phyloP scores from a whole-genome alignment of 1,139 yeast genomes.

The Torulaspora pretoriensis region DNA sequence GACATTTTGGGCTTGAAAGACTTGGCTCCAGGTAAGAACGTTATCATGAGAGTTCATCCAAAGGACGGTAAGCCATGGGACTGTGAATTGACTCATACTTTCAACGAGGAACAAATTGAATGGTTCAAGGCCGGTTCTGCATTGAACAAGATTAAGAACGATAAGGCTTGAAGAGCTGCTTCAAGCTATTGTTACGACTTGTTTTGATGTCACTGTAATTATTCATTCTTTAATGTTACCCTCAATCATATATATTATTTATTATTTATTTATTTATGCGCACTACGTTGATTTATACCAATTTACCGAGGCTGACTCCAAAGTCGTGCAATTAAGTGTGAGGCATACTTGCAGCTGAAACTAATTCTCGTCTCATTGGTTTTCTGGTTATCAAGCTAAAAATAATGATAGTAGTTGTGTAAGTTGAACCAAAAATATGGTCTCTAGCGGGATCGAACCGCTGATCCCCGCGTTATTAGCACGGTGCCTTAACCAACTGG shows the following conservation, averaged over 20 bases:
- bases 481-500: slow-evolving; percentile 35
- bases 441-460: slow-evolving; percentile 34
- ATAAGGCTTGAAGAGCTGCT: slow-evolving; percentile 14
- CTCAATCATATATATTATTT: slow-evolving; percentile 10
- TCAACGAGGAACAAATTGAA: slow-evolving; percentile 92
- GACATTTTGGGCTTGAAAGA: slow-evolving; percentile 81
- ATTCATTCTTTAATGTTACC: slow-evolving; percentile 13
- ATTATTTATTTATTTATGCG: slow-evolving; percentile 15
- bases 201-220: slow-evolving; percentile 14
- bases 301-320: too few species aligned
- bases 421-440: slow-evolving; percentile 19
- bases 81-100: slow-evolving; percentile 88
- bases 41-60: slow-evolving; percentile 87
- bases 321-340: background rate
- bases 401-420: background rate
- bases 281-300: slow-evolving; percentile 2
- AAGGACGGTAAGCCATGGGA: slow-evolving; percentile 80
- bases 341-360: too few species aligned
- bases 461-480: slow-evolving; percentile 34
- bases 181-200: background rate
- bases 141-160: slow-evolving; percentile 87
- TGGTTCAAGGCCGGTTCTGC: slow-evolving; percentile 99
- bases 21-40: slow-evolving; percentile 89
- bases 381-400: too few species aligned
- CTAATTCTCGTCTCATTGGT: too few species aligned